Base-by-base conservation (phyloP, 2,329 filamentous ascomycete species). In the Colletotrichum karsti region DNA sequence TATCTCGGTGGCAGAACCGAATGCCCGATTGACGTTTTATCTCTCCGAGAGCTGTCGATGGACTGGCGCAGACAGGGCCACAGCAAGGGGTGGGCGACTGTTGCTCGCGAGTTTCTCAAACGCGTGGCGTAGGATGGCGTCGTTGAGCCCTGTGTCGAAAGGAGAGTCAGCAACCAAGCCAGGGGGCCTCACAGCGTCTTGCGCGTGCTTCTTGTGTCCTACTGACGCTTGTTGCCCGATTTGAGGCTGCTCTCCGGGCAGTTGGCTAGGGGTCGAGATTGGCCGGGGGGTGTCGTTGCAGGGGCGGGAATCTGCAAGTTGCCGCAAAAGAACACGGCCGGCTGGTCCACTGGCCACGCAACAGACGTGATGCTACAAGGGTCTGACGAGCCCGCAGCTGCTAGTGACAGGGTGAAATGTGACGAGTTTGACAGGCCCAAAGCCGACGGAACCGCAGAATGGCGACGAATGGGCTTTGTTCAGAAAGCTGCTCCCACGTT, bases 41-140 rank as follows among this genome's bases (percentile, higher is more conserved):
- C 62, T 67, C 56, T 69, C 79, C 79, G 79, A 79, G 74, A 79
- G 77, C 74, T 76, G 77, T 78, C 76, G 73, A 67, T 70, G 68
- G 69, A 76, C 64, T 55, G 64, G 33, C 9, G 28, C 51, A 59
- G 46, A 46, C 53, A 54, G 46, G 59, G 65, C 51, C 35, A 46
- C 51, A 48, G 24, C 46, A 44, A 55, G 39, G 50, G 62, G 42
- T 20, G 51, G 50, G 51, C 44, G 50, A n/a, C 53, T 62, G 66
- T 39, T 58, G 55, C 53, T 67, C 28, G 51, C 39, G 53, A 57
- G 24, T 37, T 46, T 30, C 55, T 70, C 63, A 63, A 68, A 70
- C 64, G 69, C 41, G 63, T 69, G 69, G 69, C 69, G 69, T 67
- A 64, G 50, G 42, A 71, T 53, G 67, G 42, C 39, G 54, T 50